These are phyloP conservation scores for Rhododendron henanense DNA, from an alignment of 148 eudicot genomes.

Conservation along the genomic window DNA sequence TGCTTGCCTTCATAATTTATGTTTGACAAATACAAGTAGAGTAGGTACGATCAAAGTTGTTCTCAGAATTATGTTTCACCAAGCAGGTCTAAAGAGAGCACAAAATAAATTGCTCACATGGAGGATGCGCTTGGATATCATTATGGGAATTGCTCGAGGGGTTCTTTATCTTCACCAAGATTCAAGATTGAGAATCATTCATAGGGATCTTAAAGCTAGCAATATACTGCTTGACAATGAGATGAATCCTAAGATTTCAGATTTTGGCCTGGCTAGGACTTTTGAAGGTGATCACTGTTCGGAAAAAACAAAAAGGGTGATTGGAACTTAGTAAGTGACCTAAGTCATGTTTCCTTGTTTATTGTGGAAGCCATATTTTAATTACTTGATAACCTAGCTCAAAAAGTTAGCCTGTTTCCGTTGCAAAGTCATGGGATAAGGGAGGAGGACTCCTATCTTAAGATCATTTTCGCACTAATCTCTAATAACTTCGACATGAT, in stretches of 20 bases:
- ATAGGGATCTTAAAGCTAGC: too few species aligned
- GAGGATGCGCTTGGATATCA: conserved; percentile 14
- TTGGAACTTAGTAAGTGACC: conserved; percentile 8
- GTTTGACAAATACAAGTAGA: not conserved
- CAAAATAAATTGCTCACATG: conserved; percentile 4
- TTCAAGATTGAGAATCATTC: too few species aligned
- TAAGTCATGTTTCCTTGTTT: not conserved
- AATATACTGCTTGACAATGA: too few species aligned
- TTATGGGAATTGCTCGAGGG: conserved; percentile 17
- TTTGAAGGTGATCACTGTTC: conserved; percentile 1
- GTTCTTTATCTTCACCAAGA: conserved; percentile 16
- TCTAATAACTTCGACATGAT: not conserved
- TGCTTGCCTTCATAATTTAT: not conserved
- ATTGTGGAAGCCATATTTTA: not conserved
- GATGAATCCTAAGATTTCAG: too few species aligned
- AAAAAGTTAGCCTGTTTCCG: not conserved
- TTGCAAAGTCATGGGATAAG: not conserved
- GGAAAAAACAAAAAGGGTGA: not conserved
- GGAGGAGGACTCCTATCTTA: not conserved
- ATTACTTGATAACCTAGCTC: not conserved
- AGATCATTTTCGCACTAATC: not conserved
- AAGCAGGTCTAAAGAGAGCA: not conserved
- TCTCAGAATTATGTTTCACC: not conserved
- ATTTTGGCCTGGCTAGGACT: not conserved
- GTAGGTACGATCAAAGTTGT: not conserved